Conservation (phyloP, 2,329 filamentous ascomycete species). For the Nemania sp. region DNA sequence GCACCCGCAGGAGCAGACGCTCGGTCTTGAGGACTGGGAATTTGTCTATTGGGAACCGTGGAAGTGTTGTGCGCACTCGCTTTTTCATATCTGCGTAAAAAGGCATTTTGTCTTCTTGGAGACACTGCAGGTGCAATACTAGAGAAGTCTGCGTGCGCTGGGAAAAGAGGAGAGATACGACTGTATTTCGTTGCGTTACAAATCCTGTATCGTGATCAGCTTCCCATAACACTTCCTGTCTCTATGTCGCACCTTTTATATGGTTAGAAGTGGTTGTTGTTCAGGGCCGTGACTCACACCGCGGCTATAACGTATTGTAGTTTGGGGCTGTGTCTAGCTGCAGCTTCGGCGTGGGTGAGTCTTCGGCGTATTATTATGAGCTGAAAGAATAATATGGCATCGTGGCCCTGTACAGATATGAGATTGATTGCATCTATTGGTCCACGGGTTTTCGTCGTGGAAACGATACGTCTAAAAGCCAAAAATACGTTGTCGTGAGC, state of each 20-base stretch:
- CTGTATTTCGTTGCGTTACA: neutral
- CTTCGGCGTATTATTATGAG: neutral
- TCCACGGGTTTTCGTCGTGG: too few relatives aligned
- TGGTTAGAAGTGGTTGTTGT: too few relatives aligned
- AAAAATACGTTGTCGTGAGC: too few relatives aligned
- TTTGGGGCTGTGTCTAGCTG: neutral
- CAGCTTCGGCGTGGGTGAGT: slow-evolving; percentile 10
- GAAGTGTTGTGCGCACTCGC: slow-evolving; percentile 32
- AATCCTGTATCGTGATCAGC: neutral
- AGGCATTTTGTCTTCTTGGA: neutral
- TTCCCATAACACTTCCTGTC: too few relatives aligned
- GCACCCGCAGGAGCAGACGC: slow-evolving; percentile 33
- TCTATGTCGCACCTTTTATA: too few relatives aligned
- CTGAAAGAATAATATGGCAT: neutral
- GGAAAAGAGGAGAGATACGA: neutral
- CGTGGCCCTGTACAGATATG: neutral
- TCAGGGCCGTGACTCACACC: slow-evolving; percentile 19
- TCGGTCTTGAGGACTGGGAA: slow-evolving; percentile 30
- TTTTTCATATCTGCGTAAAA: neutral
- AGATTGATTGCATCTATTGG: too few relatives aligned
- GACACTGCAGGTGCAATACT: neutral
- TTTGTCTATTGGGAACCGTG: slow-evolving; percentile 24
- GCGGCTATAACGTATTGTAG: too few relatives aligned
- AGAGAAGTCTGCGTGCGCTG: too few relatives aligned
- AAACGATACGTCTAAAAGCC: too few relatives aligned